These are phyloP conservation scores for Solanum tarijense DNA, from an alignment of 257 asterid genomes.

Conservation along the genomic window DNA sequence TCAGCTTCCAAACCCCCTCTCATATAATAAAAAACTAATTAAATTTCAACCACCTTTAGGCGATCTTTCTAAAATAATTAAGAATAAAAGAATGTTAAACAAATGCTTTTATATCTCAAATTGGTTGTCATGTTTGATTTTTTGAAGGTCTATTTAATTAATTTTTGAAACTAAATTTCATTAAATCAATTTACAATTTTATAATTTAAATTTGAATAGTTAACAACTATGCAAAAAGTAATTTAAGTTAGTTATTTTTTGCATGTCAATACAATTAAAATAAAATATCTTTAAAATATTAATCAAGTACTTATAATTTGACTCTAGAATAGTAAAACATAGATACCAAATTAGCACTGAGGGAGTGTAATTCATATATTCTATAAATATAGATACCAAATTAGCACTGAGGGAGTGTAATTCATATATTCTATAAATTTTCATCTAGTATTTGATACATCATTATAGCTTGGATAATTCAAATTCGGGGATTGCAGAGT, in stretches of 20 bases:
- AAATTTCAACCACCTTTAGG: background rate
- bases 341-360: background rate
- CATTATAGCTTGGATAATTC: background rate
- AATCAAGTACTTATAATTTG: background rate
- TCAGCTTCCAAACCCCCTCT: too few relatives aligned
- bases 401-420: background rate
- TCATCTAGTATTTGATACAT: background rate
- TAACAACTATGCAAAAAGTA: background rate
- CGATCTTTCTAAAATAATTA: background rate
- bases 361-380: background rate
- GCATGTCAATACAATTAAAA: background rate
- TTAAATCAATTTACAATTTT: background rate
- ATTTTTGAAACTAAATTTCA: background rate
- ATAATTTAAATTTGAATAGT: background rate
- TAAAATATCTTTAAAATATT: background rate
- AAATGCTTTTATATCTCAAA: background rate
- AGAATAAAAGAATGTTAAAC: background rate
- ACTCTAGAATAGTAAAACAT: background rate
- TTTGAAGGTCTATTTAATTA: background rate
- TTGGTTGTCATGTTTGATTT: background rate
- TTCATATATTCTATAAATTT: background rate
- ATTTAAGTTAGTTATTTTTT: background rate
- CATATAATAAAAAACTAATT: background rate
- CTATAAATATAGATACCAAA: background rate
- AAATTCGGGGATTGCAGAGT: rapidly evolving